These are phyloP conservation scores for Penicillium frequentans DNA, from an alignment of 2,329 filamentous ascomycete genomes.

Conservation along the genomic window DNA sequence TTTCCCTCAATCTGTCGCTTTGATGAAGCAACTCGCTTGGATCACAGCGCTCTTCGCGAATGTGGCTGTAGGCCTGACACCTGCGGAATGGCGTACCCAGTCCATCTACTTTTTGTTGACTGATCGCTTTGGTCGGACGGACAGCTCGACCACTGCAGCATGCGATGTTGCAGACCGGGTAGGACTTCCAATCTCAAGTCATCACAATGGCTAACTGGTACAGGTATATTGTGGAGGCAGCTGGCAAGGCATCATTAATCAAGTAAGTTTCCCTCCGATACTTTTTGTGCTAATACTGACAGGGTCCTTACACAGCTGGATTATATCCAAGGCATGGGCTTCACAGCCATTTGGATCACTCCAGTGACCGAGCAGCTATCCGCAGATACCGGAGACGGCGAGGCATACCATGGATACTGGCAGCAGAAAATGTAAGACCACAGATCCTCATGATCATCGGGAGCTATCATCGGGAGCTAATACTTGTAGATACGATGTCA, in stretches of 20 bases:
- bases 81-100: conserved; percentile 41
- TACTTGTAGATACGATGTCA: conserved; percentile 47
- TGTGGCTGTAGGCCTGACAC: conserved; percentile 16
- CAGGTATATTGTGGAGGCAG: conserved; percentile 45
- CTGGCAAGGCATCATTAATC: conserved; percentile 48
- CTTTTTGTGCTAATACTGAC: background rate
- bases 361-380: conserved; percentile 44
- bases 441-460: background rate
- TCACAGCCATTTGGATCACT: conserved; percentile 52
- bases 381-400: conserved; percentile 37
- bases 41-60: background rate
- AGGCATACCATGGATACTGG: conserved; percentile 53
- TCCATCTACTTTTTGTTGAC: conserved; percentile 50
- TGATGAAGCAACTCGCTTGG: background rate
- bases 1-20: background rate
- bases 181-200: conserved; percentile 39
- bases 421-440: conserved; percentile 46
- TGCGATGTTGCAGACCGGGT: conserved; percentile 30
- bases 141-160: conserved; percentile 36
- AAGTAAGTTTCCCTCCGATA: conserved; percentile 15
- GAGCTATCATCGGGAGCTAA: background rate
- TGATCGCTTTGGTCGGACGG: conserved; percentile 44
- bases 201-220: conserved; percentile 39
- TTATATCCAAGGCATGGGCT: conserved; percentile 51
- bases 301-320: conserved; percentile 37